Percentiles rank a stretch among this genome's conserved stretches.
These are phyloP conservation scores for Sporisorium exsertum DNA, from an alignment of 1,284 basidiomycete genomes.

Conservation along the genomic window DNA sequence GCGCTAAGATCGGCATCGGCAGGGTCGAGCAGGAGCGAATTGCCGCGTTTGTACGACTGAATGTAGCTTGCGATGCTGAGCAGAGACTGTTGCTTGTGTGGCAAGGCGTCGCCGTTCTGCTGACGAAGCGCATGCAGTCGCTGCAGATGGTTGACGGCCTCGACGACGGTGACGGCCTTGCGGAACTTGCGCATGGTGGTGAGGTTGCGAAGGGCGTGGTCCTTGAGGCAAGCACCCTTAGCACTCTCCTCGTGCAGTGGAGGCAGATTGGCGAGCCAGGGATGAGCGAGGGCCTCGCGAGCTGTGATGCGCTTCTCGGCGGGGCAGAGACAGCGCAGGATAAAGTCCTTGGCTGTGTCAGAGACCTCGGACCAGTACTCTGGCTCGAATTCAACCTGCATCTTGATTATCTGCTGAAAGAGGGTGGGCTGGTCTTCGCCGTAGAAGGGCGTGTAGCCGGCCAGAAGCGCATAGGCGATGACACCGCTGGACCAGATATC, in stretches of 20 bases:
- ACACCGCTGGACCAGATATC: constrained; percentile 68
- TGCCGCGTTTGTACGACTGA: constrained; percentile 33
- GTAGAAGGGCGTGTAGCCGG: constrained; percentile 69
- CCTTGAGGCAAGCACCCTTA: constrained; percentile 61
- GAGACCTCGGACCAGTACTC: constrained; percentile 66
- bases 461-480: constrained; percentile 67
- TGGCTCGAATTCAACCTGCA: constrained; percentile 64
- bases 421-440: constrained; percentile 62
- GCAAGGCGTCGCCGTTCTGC: constrained; percentile 48
- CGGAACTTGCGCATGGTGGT: constrained; percentile 58
- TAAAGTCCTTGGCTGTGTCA: constrained; percentile 65
- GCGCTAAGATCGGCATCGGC: constrained; percentile 6
- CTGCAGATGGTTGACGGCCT: constrained; percentile 60
- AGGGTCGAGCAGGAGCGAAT: constrained; percentile 31
- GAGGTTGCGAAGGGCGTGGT: constrained; percentile 53
- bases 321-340: constrained; percentile 62
- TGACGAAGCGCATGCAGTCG: constrained; percentile 58
- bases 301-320: constrained; percentile 63
- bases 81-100: constrained; percentile 53
- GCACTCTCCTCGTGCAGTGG: constrained; percentile 53
- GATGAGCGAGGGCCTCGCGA: constrained; percentile 62
- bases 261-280: constrained; percentile 63
- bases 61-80: constrained; percentile 51
- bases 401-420: constrained; percentile 65
- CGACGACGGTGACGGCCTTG: constrained; percentile 63